Conservation (phyloP, 2,329 filamentous ascomycete species). For the Beauveria pseudobassiana region DNA sequence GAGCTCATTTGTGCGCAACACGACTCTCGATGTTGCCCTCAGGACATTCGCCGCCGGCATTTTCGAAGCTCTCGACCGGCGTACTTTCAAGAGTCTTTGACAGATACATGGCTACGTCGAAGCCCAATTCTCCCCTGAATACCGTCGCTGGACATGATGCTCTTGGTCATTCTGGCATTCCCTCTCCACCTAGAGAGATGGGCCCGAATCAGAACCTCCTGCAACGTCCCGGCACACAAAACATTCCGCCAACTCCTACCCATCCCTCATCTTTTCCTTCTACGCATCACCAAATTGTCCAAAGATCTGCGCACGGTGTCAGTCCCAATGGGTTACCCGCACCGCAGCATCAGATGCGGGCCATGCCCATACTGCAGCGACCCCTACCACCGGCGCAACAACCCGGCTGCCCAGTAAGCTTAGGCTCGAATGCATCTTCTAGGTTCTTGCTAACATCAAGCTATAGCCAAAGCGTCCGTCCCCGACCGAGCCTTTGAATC, state of each 20-base stretch:
- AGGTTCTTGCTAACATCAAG: background rate
- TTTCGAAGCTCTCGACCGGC: background rate
- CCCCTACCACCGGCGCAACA: background rate
- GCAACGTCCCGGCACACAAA: background rate
- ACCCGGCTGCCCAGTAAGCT: background rate
- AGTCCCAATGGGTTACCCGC: too few relatives aligned
- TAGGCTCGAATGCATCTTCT: too few relatives aligned
- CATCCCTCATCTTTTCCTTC: background rate
- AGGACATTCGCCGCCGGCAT: background rate
- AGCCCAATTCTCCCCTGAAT: background rate
- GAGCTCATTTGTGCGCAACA: background rate
- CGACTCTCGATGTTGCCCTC: conserved; percentile 1
- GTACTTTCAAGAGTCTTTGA: background rate
- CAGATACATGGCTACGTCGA: background rate
- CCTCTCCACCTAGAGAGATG: conserved; percentile 1
- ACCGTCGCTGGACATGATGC: background rate
- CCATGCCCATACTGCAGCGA: background rate
- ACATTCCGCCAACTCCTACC: background rate
- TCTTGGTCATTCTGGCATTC: background rate
- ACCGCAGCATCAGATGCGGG: background rate
- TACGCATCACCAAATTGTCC: background rate
- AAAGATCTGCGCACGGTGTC: background rate
- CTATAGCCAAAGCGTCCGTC: background rate
- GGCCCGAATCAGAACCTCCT: background rate
- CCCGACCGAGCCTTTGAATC: background rate